A percentile compares a stretch with the other conserved stretches of the same genome.
Evolutionary conservation across 1,139 yeast genomes (phyloP).

Genomic region (Cylindricascospora bacillispora): DNA sequence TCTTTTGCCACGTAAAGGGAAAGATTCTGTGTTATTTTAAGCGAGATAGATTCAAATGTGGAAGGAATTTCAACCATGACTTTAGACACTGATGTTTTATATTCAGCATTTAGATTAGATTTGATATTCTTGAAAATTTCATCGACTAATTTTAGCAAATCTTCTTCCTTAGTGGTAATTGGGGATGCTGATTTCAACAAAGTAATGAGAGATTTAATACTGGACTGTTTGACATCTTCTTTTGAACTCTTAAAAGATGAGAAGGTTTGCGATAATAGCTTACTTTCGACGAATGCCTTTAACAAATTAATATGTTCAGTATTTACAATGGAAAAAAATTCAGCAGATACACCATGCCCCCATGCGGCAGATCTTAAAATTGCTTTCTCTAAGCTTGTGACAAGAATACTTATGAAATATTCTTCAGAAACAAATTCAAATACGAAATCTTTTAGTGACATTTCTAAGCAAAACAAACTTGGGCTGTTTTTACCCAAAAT

Average conservation of each 20-base stretch:
- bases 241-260: slow-evolving; percentile 63
- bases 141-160: slow-evolving; percentile 29
- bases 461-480: slow-evolving; percentile 19
- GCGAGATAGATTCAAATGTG: slow-evolving; percentile 21
- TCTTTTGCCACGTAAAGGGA: slow-evolving; percentile 53
- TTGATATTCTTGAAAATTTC: slow-evolving; percentile 49
- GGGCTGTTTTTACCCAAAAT: slow-evolving; percentile 37
- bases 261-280: slow-evolving; percentile 47
- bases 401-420: slow-evolving; percentile 31
- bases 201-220: slow-evolving; percentile 32
- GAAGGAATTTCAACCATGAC: slow-evolving; percentile 29
- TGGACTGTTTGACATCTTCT: slow-evolving; percentile 43
- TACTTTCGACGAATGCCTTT: slow-evolving; percentile 32
- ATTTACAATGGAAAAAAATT: slow-evolving; percentile 32
- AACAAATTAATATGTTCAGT: slow-evolving; percentile 28
- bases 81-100: slow-evolving; percentile 38
- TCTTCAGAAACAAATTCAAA: slow-evolving; percentile 32
- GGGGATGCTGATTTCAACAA: slow-evolving; percentile 11
- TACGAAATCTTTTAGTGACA: slow-evolving; percentile 27
- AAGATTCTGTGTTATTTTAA: slow-evolving; percentile 33
- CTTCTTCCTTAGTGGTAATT: slow-evolving; percentile 12
- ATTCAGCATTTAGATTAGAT: slow-evolving; percentile 54
- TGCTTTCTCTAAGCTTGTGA: slow-evolving; percentile 64
- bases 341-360: slow-evolving; percentile 40
- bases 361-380: slow-evolving; percentile 72